Evolutionary conservation across 192 early-diverging fungal species (phyloP).

Genomic region (Podila clonocystis): DNA sequence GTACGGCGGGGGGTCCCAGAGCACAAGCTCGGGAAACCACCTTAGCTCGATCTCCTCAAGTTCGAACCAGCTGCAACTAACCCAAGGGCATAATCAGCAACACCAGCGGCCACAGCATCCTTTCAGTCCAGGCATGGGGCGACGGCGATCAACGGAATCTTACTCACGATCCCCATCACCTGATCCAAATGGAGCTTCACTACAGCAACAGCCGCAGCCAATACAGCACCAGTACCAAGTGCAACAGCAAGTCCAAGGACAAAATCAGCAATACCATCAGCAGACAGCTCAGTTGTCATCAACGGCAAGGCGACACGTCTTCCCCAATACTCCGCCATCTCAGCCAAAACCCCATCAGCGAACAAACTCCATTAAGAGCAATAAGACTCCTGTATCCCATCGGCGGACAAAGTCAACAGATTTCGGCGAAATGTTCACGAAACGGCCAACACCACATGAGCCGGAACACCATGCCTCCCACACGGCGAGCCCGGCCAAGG

Average conservation of each 20-base stretch:
- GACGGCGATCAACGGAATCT: background rate
- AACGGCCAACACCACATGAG: constrained; percentile 11
- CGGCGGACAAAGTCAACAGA: constrained; percentile 48
- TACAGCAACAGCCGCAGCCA: constrained; percentile 10
- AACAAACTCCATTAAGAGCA: constrained; percentile 39
- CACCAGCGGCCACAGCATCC: background rate
- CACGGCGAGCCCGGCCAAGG: constrained; percentile 24
- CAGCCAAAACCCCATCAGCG: constrained; percentile 17
- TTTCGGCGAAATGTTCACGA: constrained; percentile 26
- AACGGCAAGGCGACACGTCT: background rate
- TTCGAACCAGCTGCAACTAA: background rate
- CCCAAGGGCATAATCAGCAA: background rate
- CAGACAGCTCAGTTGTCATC: background rate
- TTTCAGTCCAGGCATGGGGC: background rate
- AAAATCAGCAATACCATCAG: background rate
- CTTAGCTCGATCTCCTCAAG: background rate
- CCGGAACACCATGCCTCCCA: constrained; percentile 18
- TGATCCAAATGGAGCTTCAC: constrained; percentile 3
- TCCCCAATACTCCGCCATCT: constrained; percentile 16
- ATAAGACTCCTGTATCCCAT: constrained; percentile 18
- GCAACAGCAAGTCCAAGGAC: background rate
- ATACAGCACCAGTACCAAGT: constrained; percentile 1
- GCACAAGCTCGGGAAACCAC: background rate
- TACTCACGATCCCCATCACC: background rate
- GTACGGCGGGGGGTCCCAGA: background rate